phyloP scores from a whole-genome alignment of 176 grass and related monocot genomes.

The Stipa capillata region DNA sequence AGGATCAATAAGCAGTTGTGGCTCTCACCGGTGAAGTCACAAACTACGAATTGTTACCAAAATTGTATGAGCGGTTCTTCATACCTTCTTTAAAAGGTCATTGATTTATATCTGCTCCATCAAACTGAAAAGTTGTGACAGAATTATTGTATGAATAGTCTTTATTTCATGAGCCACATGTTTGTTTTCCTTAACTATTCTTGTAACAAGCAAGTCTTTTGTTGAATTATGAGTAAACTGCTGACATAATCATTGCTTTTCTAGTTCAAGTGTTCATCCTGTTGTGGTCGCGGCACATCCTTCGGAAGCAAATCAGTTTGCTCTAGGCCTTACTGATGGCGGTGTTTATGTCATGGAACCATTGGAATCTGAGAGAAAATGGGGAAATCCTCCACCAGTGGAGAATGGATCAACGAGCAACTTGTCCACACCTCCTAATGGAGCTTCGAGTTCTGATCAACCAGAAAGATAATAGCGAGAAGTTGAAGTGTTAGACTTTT shows the following conservation, averaged over 20 bases:
- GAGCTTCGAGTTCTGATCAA: constrained; percentile 78
- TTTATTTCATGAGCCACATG: background rate
- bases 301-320: constrained; percentile 84
- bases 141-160: background rate
- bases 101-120: background rate
- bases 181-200: background rate
- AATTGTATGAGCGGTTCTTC: background rate
- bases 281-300: constrained; percentile 92
- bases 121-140: background rate
- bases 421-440: constrained; percentile 52
- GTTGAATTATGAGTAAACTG: background rate
- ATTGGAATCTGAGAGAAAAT: constrained; percentile 86
- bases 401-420: constrained; percentile 88
- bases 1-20: background rate
- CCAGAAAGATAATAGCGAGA: constrained; percentile 40
- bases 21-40: background rate
- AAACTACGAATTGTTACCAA: background rate
- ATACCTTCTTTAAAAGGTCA: background rate
- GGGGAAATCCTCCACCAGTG: constrained; percentile 75
- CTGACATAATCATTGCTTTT: constrained; percentile 32
- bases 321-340: constrained; percentile 81
- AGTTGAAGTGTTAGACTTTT: constrained; percentile 31
- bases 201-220: background rate
- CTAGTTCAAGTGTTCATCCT: constrained; percentile 72
- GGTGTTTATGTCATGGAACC: constrained; percentile 84